A percentile compares a stretch with the other conserved stretches of the same genome.
phyloP scores from a whole-genome alignment of 345 rosid genomes.

The thale cress (Arabidopsis thaliana) region TAIR10.1 NC_003070.9:29859001-29859500 shows the following conservation, averaged over 20 bases:
- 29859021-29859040: conserved; percentile 13
- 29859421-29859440: conserved; percentile 33
- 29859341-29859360: conserved; percentile 33
- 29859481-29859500: conserved; percentile 22
- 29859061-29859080: neutral
- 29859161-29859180: conserved; percentile 10
- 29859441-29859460: conserved; percentile 46
- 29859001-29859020: conserved; percentile 29
- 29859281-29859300: conserved; percentile 46
- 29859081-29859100: conserved; percentile 19
- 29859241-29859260: neutral
- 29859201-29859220: neutral
- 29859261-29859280: conserved; percentile 47
- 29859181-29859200: neutral
- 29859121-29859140: conserved; percentile 24
- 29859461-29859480: conserved; percentile 35
- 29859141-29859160: conserved; percentile 20
- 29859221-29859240: neutral
- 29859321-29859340: conserved; percentile 49
- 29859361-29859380: conserved; percentile 44
- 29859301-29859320: conserved; percentile 47
- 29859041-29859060: neutral
- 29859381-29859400: conserved; percentile 48
- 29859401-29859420: conserved; percentile 44
- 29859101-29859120: conserved; percentile 23